Percentiles rank a stretch among this genome's conserved stretches.
phyloP scores from a whole-genome alignment of 495 filamentous ascomycete species.

The Penicillium soppii region DNA sequence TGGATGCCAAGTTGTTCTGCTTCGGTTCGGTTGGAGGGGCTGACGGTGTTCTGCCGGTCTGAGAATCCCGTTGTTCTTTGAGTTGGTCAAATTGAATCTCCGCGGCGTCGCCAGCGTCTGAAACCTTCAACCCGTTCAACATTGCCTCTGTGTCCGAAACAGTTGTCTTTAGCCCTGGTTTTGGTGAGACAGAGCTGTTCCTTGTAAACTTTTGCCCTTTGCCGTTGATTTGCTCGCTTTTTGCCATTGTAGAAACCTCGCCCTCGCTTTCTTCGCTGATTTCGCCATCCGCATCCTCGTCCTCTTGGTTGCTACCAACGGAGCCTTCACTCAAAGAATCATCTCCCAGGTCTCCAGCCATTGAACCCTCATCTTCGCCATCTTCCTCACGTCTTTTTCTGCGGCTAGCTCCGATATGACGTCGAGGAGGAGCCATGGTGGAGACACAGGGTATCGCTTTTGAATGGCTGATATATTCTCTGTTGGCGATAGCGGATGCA shows the following conservation, averaged over 20 bases:
- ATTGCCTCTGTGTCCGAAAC: constrained; percentile 80
- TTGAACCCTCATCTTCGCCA: constrained; percentile 65
- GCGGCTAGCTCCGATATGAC: constrained; percentile 72
- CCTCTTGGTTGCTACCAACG: constrained; percentile 69
- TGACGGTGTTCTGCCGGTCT: constrained; percentile 34
- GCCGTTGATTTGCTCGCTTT: constrained; percentile 37
- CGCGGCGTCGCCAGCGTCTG: constrained; percentile 53
- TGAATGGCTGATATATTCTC: neutral
- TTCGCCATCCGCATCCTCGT: constrained; percentile 70
- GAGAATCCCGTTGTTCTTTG: constrained; percentile 31
- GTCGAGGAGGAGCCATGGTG: constrained; percentile 62
- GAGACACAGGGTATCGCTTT: neutral
- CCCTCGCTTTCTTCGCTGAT: constrained; percentile 74
- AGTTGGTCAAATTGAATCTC: constrained; percentile 69
- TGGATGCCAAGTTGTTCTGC: constrained; percentile 57
- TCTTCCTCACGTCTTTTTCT: constrained; percentile 76
- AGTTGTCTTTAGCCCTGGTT: constrained; percentile 30
- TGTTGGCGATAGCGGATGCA: neutral
- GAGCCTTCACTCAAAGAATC: constrained; percentile 84
- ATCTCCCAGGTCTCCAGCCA: constrained; percentile 68
- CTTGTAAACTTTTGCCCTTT: constrained; percentile 26
- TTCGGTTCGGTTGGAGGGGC: constrained; percentile 40
- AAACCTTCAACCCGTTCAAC: constrained; percentile 77
- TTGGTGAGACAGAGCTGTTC: constrained; percentile 29
- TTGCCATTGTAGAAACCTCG: constrained; percentile 49